phyloP scores from a whole-genome alignment of 768 basidiomycete genomes.

The Lentinus brumalis region DNA sequence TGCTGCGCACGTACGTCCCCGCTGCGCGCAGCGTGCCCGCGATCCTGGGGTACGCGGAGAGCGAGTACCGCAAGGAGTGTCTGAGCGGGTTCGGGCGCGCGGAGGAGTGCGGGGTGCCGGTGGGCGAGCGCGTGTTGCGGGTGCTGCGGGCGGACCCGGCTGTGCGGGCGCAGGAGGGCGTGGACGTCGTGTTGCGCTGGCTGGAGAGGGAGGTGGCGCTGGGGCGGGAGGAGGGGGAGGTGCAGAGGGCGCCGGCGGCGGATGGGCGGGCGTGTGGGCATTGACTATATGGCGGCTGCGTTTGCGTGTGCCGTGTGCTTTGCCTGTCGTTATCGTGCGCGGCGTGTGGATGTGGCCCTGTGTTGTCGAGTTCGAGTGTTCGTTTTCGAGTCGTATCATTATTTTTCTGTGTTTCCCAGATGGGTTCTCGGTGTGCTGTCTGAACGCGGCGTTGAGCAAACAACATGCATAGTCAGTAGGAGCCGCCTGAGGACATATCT shows the following conservation, averaged over 20 bases:
- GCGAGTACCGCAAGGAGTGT: conserved; percentile 67
- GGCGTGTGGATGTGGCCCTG: too few relatives aligned
- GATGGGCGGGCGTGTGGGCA: conserved; percentile 48
- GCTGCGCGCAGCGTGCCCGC: conserved; percentile 46
- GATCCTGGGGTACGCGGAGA: conserved; percentile 60
- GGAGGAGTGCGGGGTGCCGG: conserved; percentile 66
- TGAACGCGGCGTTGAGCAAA: too few relatives aligned
- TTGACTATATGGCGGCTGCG: conserved; percentile 39
- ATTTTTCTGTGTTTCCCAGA: too few relatives aligned
- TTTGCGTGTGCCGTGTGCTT: too few relatives aligned
- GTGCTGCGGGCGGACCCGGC: conserved; percentile 37
- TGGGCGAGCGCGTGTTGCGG: conserved; percentile 60
- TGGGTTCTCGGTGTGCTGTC: too few relatives aligned
- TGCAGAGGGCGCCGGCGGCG: conserved; percentile 52
- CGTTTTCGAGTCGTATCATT: too few relatives aligned
- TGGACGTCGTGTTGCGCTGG: conserved; percentile 41
- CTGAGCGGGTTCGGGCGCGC: conserved; percentile 76
- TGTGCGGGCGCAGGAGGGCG: conserved; percentile 4
- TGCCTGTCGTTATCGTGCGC: too few relatives aligned
- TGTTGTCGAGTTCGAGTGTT: too few relatives aligned
- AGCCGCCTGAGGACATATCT: too few relatives aligned
- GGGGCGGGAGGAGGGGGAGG: conserved; percentile 58
- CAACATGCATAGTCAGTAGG: too few relatives aligned
- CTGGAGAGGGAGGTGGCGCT: conserved; percentile 64
- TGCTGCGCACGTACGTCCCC: conserved; percentile 51